Evolutionary conservation across 2,329 filamentous ascomycete species (phyloP).

Genomic region (Trichoderma lentiforme): DNA sequence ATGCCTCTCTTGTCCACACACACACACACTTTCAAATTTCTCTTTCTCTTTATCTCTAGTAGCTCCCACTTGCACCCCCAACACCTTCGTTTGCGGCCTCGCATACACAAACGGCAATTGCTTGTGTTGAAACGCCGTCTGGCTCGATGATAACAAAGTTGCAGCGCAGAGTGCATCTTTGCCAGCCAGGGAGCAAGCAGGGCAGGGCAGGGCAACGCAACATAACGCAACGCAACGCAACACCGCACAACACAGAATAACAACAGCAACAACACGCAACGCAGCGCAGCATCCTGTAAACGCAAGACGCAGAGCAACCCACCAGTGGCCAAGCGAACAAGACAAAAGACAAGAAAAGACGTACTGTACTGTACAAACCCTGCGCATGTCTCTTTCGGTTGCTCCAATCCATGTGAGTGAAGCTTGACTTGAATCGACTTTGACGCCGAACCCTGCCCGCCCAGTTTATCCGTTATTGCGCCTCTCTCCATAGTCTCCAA

Average conservation of each 20-base stretch:
- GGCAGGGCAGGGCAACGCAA: neutral
- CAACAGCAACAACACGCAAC: no score
- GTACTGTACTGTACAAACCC: no score
- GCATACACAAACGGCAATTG: neutral
- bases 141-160: conserved; percentile 9
- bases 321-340: neutral
- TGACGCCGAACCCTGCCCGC: conserved; percentile 2
- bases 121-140: neutral
- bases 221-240: neutral
- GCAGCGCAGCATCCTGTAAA: neutral
- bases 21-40: neutral
- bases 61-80: neutral
- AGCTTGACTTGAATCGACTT: neutral
- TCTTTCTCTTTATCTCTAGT: neutral
- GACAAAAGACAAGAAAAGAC: neutral
- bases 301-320: neutral
- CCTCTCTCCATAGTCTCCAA: neutral
- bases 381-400: neutral
- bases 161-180: conserved; percentile 1
- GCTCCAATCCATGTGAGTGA: neutral
- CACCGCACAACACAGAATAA: no score
- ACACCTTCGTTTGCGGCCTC: neutral
- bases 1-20: neutral
- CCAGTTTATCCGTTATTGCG: conserved; percentile 2
- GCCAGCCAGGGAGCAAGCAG: neutral